Base-by-base conservation (phyloP, 345 rosid genomes). In the Rhizophora mangle region DNA sequence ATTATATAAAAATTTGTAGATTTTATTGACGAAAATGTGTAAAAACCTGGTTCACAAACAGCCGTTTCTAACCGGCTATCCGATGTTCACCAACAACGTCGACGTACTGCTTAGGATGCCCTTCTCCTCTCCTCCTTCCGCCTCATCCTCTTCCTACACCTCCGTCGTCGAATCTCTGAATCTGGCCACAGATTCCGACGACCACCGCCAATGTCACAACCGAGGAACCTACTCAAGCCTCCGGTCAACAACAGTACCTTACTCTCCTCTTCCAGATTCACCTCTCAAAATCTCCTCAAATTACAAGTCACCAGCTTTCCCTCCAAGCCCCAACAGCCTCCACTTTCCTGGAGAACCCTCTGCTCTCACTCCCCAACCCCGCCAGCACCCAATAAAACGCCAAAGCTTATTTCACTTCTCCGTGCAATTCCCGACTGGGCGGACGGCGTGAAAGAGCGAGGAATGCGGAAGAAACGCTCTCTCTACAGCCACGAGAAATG, bases 401-500 rank as follows among this genome's bases (percentile, higher is more conserved):
- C 72, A 2, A 64, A 80, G 30, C 76, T 94, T 24, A 26, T 76
- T 62, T 87, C 96, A 6, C 76, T 94, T 63, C 87, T 94, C 72
- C 82, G 79, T 5, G 88, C 79, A 34, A 74, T 94, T 51, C 97
- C 97, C 6, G 89, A 91, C 66, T 94, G 98, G 98, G 89, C 97
- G 3, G 98, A 94, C 77, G 39, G 74, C 8, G 72, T 88, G 46
- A 76, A 94, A 62, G 98, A 94, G 87, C 85, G 88, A 9, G 90
- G 98, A 53, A 87, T 89, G 95, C 87, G 51, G 52, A 86, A 77
- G 68, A 87, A 79, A 7, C 90, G 98, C 20, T 63, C 87, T 62
- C 88, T 94, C 36, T 94, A 94, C 83, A 83, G 72, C 76, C 98
- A 91, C 75, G 83, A 94, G 16, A 79, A 82, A 6, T 94, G 97